Evolutionary conservation across 371 early-diverging fungal genomes (phyloP), one percentile per base, ranked within the genome.

Genomic region (Mucor irregularis): DNA sequence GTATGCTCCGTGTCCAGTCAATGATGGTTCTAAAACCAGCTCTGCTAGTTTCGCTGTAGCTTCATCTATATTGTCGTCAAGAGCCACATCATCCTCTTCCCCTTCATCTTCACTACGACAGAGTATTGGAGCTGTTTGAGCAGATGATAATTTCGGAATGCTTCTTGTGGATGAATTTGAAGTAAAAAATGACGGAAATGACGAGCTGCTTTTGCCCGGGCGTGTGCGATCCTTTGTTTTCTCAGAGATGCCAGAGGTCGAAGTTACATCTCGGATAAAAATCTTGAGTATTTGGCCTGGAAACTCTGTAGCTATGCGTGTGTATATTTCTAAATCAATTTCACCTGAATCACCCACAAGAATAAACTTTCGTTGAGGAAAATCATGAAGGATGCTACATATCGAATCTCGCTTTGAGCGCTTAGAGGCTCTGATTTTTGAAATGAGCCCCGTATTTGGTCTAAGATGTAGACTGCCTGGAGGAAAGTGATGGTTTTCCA

Each of bases 331-430:
- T 44, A 94, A 67, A 62, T 96, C 97, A 29, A 87, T 82, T 66
- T 96, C 94, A 17, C 95, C 94, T 35, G 90, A 87, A 66, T 96
- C 97, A 11, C 97, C 97, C 4, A 96, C 81, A 7, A 96, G 79
- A 17, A 96, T 81, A 67, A 90, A 96, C 57, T 82, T 81, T 16
- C 94, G 83, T 9, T 80, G 52, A 11, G 95, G 95, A 56, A 94
- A 94, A 54, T 87, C 90, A 40, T 61, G 49, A 19, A 86, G 38
- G n/a, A 86, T 76, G 17, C 58, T 47, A 11, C 65, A 72, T 25
- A 90, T 84, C n/a, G 82, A 69, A 28, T 79, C 82, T 22, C 80
- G 72, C 58, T 90, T 92, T 52, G 72, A 70, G 22, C 57, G 68
- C 21, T 73, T 73, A 35, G 72, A 68, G 0, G 64, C 46, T 47